Base-by-base conservation (phyloP, 257 asterid species). In the Nemophila menziesii region DNA sequence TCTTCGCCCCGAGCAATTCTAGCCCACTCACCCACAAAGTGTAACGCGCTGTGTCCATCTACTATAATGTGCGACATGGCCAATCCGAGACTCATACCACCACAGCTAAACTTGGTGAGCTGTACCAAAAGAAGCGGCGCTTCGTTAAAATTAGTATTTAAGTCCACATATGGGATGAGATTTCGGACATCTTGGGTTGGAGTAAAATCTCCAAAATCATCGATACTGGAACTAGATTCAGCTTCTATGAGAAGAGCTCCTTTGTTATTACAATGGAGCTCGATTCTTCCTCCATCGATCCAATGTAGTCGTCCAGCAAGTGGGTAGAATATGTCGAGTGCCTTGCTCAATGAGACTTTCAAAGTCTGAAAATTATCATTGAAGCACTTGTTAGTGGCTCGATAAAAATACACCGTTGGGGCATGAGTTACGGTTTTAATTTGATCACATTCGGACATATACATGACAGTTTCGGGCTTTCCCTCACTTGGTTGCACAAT, bases 371-470 rank as follows among this genome's bases (percentile, higher is more conserved):
- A 9, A 1, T 42, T 42, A 20, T 68, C 33, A 6, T 57, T 40
- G 4, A 61, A 50, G 48, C 57, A 51, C 3, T 53, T 13, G 1
- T 48, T 0, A 20, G 61, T 43, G 14, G 58, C 43, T 4, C 50
- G 29, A 64, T 67, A 75, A 55, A 79, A 67, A 51, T 75, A 75
- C 16, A 75, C 56, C 3, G 77, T 73, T 0, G 86, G 92, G 0
- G 75, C 63, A 60, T 79, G 86, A 2, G 75, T 54, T 38, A 75
- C 42, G 39, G 75, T 73, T 43, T 69, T 64, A 45, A 72, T 63
- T 49, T 75, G 79, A 52, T 79, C 92, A 34, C 33, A 24, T 24
- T 4, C 4, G 6, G 33, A 24, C 33, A 24, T 4, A 9, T 24
- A 24, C 33, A 24, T 4, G 9, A 24, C 33, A 4, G 4, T 24